Base-by-base conservation (phyloP, 2,329 filamentous ascomycete species). In the Fusarium haematococcum region DNA sequence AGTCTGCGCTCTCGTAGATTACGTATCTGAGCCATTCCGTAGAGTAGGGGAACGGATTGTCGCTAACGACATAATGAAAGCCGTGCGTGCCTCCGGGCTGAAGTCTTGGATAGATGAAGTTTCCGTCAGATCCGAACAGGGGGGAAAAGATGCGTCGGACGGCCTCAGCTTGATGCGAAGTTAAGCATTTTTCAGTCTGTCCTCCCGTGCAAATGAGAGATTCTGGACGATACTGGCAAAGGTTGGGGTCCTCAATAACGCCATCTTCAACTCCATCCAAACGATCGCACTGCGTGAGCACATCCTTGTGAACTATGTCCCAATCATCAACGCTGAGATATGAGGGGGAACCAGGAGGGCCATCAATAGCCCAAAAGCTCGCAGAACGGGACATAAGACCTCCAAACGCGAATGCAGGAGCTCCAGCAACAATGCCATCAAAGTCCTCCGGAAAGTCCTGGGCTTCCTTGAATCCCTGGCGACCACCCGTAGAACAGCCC, bases 401-500 rank as follows among this genome's bases (percentile, higher is more conserved):
- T 2, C 84, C 79, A 1, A 87, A 75, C 65, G 86, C 85, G 48
- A 86, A 84, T 0, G 86, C 86, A 6, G 87, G 87, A 2, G 86
- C 86, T n/a, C 86, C 86, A 18, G 83, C 81, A 1, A 85, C 80
- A 3, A 83, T 82, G 23, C 87, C 86, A 67, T 91, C 88, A 60
- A 90, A 91, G 64, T 91, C 88, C 0, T 87, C 83, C 0, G 90
- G 89, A 73, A 86, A 90, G 18, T 82, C 77, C 74, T 91, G 86
- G 0, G 88, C 85, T 25, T 86, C 85, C 66, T 88, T 88, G 50
- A 90, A 82, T 13, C 88, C 90, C 79, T 91, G 88, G 1, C 90
- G 83, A 4, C 90, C 90, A 25, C 90, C 90, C 0, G 88, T 88
- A 0, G 88, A 91, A 78, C 90, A 91, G 16, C 90, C 90, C 6